Evolutionary conservation across 2,329 filamentous ascomycete species (phyloP).

Genomic region (Ascochyta clinopodiicola): DNA sequence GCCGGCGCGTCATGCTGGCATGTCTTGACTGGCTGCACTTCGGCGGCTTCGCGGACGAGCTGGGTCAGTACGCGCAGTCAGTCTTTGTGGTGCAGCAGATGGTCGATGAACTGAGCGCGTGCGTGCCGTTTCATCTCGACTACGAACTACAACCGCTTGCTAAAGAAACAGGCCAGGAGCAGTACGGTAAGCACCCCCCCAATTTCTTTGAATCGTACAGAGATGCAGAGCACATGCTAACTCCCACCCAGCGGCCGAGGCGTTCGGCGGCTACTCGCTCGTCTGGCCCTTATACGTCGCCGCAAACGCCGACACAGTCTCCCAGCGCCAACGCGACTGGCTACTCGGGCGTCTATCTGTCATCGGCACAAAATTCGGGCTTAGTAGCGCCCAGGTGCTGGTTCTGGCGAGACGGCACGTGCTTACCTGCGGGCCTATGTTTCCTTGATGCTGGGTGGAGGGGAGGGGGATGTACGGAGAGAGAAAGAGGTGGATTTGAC

Average conservation of each 20-base stretch:
- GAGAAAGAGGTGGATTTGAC: background rate
- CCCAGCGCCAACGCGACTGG: constrained; percentile 47
- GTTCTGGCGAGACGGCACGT: constrained; percentile 44
- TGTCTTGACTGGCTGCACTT: constrained; percentile 40
- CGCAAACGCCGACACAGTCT: constrained; percentile 46
- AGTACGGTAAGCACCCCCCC: constrained; percentile 35
- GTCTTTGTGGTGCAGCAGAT: constrained; percentile 45
- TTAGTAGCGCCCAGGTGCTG: constrained; percentile 45
- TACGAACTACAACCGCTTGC: constrained; percentile 47
- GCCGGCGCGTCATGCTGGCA: constrained; percentile 47
- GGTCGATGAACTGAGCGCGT: constrained; percentile 50
- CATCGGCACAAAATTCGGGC: constrained; percentile 47
- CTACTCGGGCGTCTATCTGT: constrained; percentile 43
- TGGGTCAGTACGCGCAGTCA: constrained; percentile 25
- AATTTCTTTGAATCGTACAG: no score
- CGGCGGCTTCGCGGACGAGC: constrained; percentile 16
- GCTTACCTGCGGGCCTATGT: constrained; percentile 47
- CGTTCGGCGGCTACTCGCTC: constrained; percentile 49
- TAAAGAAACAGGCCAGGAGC: constrained; percentile 42
- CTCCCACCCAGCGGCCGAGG: constrained; percentile 42
- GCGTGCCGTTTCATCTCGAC: constrained; percentile 49
- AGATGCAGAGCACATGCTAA: constrained; percentile 13
- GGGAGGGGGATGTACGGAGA: background rate
- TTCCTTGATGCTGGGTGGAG: constrained; percentile 24
- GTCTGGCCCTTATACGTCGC: constrained; percentile 52